Evolutionary conservation across 2,329 filamentous ascomycete genomes (phyloP).

Genomic region (Sarocladium strictum): DNA sequence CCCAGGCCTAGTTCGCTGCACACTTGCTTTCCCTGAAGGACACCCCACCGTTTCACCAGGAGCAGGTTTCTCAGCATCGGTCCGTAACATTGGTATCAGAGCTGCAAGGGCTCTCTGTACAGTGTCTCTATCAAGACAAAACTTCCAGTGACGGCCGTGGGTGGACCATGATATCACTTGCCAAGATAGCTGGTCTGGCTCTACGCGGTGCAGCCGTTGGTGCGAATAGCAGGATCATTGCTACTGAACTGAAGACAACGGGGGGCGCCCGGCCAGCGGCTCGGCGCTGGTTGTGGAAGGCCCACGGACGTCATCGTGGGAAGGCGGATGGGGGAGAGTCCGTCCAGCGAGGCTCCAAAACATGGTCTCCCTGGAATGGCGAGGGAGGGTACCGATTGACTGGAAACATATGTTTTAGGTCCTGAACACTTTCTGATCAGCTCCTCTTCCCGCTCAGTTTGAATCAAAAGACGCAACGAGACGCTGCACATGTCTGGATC

Average conservation of each 20-base stretch:
- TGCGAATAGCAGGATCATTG: neutral
- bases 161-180: constrained; percentile 5
- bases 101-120: neutral
- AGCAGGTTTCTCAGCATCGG: constrained; percentile 1
- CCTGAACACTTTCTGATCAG: neutral
- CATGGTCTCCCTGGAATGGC: neutral
- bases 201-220: no score
- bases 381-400: neutral
- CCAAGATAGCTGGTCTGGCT: no score
- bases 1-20: neutral
- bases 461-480: neutral
- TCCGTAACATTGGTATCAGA: neutral
- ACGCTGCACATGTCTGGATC: neutral
- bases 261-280: neutral
- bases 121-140: neutral
- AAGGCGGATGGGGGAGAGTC: neutral
- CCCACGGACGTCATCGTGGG: neutral
- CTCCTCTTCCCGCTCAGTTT: neutral
- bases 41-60: neutral
- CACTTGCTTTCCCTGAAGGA: neutral
- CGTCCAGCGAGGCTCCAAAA: neutral
- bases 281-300: neutral
- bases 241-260: neutral
- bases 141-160: neutral
- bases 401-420: no score